These are phyloP conservation scores for Yamadazyma sp. DNA, from an alignment of 1,139 yeast genomes.

Conservation along the genomic window DNA sequence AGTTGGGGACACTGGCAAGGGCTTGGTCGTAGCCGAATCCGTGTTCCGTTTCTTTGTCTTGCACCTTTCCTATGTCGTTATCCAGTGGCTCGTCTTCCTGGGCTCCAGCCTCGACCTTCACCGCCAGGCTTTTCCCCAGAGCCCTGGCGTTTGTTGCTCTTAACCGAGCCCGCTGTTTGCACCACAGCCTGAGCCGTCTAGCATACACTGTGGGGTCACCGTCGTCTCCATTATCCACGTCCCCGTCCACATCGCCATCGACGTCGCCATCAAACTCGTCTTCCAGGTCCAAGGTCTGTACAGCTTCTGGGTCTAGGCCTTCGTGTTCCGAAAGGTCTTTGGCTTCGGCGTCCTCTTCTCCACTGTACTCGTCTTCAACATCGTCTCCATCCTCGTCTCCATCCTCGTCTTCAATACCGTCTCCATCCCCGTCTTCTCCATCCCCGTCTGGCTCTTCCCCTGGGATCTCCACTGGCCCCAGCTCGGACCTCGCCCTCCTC, in stretches of 20 bases:
- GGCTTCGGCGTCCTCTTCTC: slow-evolving; percentile 14
- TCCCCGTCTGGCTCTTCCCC: slow-evolving; percentile 4
- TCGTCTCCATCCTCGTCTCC: slow-evolving; percentile 18
- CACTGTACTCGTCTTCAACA: slow-evolving; percentile 15
- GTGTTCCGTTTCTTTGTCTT: no score
- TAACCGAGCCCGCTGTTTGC: slow-evolving; percentile 39
- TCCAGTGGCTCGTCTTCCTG: no score
- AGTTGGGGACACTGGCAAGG: no score
- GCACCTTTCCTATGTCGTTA: no score
- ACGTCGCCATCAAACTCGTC: slow-evolving; percentile 14
- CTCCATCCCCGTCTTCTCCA: slow-evolving; percentile 4
- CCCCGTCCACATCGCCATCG: slow-evolving; percentile 76
- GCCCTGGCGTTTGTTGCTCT: slow-evolving; percentile 20
- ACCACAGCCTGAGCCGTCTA: slow-evolving; percentile 62
- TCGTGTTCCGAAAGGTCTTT: slow-evolving; percentile 3
- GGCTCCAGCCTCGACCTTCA: no score
- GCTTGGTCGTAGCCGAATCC: no score
- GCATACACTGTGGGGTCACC: slow-evolving; percentile 71
- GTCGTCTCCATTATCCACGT: slow-evolving; percentile 57
- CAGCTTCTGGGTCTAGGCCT: slow-evolving; percentile 1
- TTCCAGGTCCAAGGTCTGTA: slow-evolving; percentile 7
- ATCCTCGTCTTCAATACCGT: slow-evolving; percentile 1
- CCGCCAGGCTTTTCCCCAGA: no score
- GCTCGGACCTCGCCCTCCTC: slow-evolving; percentile 4
- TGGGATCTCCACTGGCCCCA: no score